Conservation (phyloP, 495 filamentous ascomycete species). For the Hypoxylon fragiforme region DNA sequence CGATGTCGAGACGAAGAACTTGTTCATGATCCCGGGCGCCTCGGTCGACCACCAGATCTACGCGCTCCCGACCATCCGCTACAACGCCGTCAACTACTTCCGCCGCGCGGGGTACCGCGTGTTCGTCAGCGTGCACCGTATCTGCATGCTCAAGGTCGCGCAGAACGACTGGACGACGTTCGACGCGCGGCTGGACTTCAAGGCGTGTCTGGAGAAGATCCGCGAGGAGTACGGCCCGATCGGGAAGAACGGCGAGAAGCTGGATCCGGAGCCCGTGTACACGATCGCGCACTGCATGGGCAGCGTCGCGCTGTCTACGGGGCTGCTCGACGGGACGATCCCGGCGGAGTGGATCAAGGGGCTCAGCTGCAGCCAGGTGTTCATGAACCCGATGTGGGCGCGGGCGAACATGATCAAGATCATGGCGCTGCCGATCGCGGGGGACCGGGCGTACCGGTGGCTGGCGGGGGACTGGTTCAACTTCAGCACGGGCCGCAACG, state of each 20-base stretch:
- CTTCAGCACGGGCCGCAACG: conserved; percentile 50
- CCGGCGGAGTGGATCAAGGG: conserved; percentile 60
- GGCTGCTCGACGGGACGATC: conserved; percentile 67
- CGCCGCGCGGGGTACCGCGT: conserved; percentile 60
- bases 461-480: conserved; percentile 58
- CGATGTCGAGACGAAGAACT: conserved; percentile 43
- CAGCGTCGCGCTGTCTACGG: conserved; percentile 59
- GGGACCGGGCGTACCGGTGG: conserved; percentile 51
- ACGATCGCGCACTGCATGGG: conserved; percentile 70
- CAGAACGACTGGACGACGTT: conserved; percentile 60
- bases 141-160: conserved; percentile 58
- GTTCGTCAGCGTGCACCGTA: conserved; percentile 62
- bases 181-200: conserved; percentile 65
- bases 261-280: conserved; percentile 58
- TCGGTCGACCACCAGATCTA: conserved; percentile 66
- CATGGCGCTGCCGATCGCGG: conserved; percentile 47
- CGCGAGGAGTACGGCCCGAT: conserved; percentile 33
- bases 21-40: conserved; percentile 66
- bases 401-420: conserved; percentile 63
- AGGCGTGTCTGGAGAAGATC: conserved; percentile 60
- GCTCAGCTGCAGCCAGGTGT: conserved; percentile 65
- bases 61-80: conserved; percentile 65
- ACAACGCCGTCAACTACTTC: conserved; percentile 69
- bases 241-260: too few species aligned
- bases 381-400: conserved; percentile 65